Base-by-base conservation (phyloP, 371 early-diverging fungal genomes). In the Saksenaea vasiformis region DNA sequence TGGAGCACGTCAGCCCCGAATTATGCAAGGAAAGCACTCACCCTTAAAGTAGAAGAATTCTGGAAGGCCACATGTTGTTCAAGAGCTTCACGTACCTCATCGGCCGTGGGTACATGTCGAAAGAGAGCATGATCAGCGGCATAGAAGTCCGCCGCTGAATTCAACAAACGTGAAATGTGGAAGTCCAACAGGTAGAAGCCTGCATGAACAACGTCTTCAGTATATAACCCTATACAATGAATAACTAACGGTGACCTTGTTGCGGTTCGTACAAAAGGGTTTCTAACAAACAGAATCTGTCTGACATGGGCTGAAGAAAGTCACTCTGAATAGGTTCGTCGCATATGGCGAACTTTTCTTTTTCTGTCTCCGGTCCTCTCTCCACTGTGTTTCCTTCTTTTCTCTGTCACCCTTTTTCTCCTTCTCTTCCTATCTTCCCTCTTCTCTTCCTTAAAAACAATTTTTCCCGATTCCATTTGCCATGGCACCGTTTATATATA, bases 201-300 rank as follows among this genome's bases (percentile, higher is more conserved):
- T 70, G 24, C 19, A 58, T 15, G 41, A 37, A 31, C 4, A 31
- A 15, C 35, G 24, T 10, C 22, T 53, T 19, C 13, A 47, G 9
- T 13, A 38, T 28, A 15, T 15, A 4, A 53, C 14, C 31, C 31
- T 37, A 58, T 24, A 26, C 57, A 44, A 24, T 15, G 69, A 47
- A 62, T 54, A 64, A 28, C 14, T 3, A 35, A 22, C 11, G 1
- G 55, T 39, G 60, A 76, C 86, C 87, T 65, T 76, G 58, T 2
- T 44, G 28, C 14, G 87, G 87, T 28, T 69, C 75, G 59, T 77
- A 86, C 5, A 86, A 63, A 28, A 86, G 76, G 1, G 87, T 86
- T 59, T 86, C 87, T 31, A 86, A 65, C 11, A 86, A 58, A n/a
- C 73, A 70, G 34, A 82, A 64, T 0, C 71, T 44, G 9, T 61